A percentile compares a stretch with the other conserved stretches of the same genome.
Evolutionary conservation across 495 filamentous ascomycete genomes (phyloP).

Genomic region (Apodospora peruviana): DNA sequence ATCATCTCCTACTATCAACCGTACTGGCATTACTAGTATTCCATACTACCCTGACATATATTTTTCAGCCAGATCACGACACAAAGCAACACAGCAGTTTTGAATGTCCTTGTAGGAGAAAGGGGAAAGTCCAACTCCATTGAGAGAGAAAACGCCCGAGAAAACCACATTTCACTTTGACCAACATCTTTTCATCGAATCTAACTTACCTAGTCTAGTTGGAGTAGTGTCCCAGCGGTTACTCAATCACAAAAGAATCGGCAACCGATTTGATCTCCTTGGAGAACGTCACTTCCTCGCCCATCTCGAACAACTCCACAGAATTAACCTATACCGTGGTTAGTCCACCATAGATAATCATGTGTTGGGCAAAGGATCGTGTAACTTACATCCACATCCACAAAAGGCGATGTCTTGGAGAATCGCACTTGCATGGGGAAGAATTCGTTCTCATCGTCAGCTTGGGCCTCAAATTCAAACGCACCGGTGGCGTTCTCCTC

Average conservation of each 20-base stretch:
- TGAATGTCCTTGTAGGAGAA: too few relatives aligned
- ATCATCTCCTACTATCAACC: too few relatives aligned
- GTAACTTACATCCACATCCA: slow-evolving; percentile 79
- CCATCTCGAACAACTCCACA: slow-evolving; percentile 69
- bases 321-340: slow-evolving; percentile 52
- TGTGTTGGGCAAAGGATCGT: neutral
- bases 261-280: slow-evolving; percentile 85
- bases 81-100: too few relatives aligned
- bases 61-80: too few relatives aligned
- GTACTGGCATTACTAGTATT: too few relatives aligned
- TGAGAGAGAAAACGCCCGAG: too few relatives aligned
- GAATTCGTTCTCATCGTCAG: slow-evolving; percentile 80
- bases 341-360: slow-evolving; percentile 20
- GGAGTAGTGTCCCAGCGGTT: too few relatives aligned
- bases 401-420: slow-evolving; percentile 76
- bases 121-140: too few relatives aligned
- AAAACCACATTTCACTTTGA: too few relatives aligned
- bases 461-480: slow-evolving; percentile 91
- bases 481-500: slow-evolving; percentile 74
- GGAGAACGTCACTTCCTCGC: slow-evolving; percentile 77
- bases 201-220: too few relatives aligned
- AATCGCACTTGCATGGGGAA: slow-evolving; percentile 95
- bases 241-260: slow-evolving; percentile 78
- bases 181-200: too few relatives aligned
- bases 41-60: too few relatives aligned